Evolutionary conservation across 208 protist genomes (phyloP).

Genomic region (Trypanosoma avium): DNA sequence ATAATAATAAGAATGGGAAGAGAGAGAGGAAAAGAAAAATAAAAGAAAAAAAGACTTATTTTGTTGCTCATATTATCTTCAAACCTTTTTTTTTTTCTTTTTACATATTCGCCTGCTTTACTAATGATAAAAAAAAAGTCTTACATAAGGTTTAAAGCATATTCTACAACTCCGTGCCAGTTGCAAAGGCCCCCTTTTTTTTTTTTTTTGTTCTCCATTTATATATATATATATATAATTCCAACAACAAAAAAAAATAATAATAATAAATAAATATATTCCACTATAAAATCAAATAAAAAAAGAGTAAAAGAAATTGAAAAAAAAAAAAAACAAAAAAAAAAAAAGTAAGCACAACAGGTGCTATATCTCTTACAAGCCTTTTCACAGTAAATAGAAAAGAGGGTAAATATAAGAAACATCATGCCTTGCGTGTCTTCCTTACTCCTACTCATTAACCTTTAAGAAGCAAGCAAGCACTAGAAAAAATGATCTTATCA

Average conservation of each 20-base stretch:
- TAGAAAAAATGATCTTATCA: too few species aligned
- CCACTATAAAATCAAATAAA: background rate
- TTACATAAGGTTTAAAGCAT: too few species aligned
- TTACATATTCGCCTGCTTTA: background rate
- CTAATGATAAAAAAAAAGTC: too few species aligned
- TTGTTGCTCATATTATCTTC: conserved; percentile 64
- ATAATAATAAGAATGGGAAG: too few species aligned
- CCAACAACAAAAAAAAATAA: conserved; percentile 10
- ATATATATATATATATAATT: background rate
- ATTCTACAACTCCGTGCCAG: too few species aligned
- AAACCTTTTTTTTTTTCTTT: conserved; percentile 51
- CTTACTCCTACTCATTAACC: too few species aligned
- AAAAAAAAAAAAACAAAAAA: conserved; percentile 5
- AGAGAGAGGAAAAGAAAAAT: too few species aligned
- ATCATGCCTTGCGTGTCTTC: too few species aligned
- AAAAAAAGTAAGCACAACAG: conserved; percentile 5
- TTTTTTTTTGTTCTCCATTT: background rate
- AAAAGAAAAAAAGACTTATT: too few species aligned
- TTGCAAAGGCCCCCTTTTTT: too few species aligned
- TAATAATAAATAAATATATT: conserved; percentile 23
- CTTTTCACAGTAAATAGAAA: conserved; percentile 9
- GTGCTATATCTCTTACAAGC: too few species aligned
- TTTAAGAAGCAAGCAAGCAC: too few species aligned
- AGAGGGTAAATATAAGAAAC: background rate
- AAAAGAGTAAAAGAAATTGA: background rate